Conservation (phyloP, 495 filamentous ascomycete genomes). For the Neurospora sp. region DNA sequence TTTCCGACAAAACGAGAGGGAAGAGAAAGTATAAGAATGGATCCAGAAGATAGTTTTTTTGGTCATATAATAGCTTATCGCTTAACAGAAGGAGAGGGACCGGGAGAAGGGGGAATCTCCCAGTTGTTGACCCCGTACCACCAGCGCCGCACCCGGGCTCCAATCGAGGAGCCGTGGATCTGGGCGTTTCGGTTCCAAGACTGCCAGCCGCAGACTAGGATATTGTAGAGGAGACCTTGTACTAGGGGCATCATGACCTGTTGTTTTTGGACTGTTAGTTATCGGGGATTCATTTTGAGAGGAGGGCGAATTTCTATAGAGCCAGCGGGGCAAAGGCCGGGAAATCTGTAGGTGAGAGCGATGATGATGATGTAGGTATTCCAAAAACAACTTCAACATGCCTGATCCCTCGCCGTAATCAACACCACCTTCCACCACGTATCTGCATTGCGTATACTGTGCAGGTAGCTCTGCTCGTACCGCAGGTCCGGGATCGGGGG, state of each 20-base stretch:
- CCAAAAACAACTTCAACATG: slow-evolving; percentile 22
- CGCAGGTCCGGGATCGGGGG: slow-evolving; percentile 86
- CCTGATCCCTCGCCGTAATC: slow-evolving; percentile 86
- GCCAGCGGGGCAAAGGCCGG: not conserved
- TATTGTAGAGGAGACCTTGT: slow-evolving; percentile 76
- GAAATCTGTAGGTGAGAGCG: no score
- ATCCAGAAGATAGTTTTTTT: not conserved
- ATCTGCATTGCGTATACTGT: slow-evolving; percentile 67
- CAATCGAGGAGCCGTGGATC: slow-evolving; percentile 58
- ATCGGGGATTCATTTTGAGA: not conserved
- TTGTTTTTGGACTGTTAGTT: not conserved
- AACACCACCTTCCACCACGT: slow-evolving; percentile 65
- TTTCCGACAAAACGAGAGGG: not conserved
- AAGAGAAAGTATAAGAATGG: not conserved
- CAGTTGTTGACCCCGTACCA: slow-evolving; percentile 91
- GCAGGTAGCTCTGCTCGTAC: slow-evolving; percentile 95
- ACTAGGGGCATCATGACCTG: slow-evolving; percentile 74
- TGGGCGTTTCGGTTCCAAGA: slow-evolving; percentile 68
- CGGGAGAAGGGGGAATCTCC: slow-evolving; percentile 39
- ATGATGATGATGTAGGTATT: not conserved
- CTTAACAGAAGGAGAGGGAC: not conserved
- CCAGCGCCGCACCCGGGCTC: slow-evolving; percentile 68
- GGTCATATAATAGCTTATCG: not conserved
- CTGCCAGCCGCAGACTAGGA: slow-evolving; percentile 71
- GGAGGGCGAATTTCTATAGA: not conserved